Evolutionary conservation across 2,329 filamentous ascomycete species (phyloP).

Genomic region (Aspergillus texensis): DNA sequence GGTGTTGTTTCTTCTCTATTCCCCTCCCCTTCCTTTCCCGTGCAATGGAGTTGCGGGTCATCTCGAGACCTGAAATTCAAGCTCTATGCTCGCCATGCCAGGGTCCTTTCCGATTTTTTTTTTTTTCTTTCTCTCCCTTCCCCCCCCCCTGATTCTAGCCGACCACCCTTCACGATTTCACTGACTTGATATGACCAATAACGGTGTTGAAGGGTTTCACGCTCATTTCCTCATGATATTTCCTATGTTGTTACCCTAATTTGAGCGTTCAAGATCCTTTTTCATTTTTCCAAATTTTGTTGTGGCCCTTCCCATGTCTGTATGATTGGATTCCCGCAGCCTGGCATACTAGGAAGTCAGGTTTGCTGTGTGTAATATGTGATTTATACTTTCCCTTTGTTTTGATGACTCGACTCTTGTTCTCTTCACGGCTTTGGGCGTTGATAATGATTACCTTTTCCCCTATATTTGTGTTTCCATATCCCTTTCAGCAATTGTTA

Average conservation of each 20-base stretch:
- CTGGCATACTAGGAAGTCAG: background rate
- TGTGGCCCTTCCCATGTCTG: background rate
- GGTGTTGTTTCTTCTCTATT: background rate
- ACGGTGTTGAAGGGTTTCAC: constrained; percentile 11
- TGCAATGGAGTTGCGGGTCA: constrained; percentile 6
- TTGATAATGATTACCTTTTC: constrained; percentile 9
- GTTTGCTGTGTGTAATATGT: constrained; percentile 11
- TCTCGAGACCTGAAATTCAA: constrained; percentile 8
- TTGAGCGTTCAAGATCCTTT: constrained; percentile 16
- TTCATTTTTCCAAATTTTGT: too few species aligned
- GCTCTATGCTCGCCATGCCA: background rate
- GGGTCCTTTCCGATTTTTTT: background rate
- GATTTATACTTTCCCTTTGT: constrained; percentile 2
- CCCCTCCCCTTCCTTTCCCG: background rate
- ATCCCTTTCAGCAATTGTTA: constrained; percentile 15
- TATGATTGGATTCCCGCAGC: constrained; percentile 1
- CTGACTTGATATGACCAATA: constrained; percentile 4
- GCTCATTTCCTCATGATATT: constrained; percentile 17
- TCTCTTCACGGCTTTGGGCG: constrained; percentile 11
- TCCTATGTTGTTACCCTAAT: constrained; percentile 19
- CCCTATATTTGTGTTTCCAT: constrained; percentile 11
- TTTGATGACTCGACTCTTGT: constrained; percentile 2
- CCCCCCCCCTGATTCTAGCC: background rate
- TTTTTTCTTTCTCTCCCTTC: background rate
- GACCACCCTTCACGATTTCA: constrained; percentile 8